Base-by-base conservation (phyloP, 1,139 yeast species). In the Candida sanyaensis region DNA sequence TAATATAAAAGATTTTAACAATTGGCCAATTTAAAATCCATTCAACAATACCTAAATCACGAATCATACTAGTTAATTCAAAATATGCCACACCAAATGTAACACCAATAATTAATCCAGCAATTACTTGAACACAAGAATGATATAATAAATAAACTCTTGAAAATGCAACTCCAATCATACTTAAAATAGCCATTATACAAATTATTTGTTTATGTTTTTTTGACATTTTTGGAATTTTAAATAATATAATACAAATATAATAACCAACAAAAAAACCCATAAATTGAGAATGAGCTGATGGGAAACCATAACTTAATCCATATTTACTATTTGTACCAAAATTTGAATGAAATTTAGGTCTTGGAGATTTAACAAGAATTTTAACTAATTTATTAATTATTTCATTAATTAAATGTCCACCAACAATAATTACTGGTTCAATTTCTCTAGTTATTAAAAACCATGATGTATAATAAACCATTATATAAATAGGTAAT, bases 221-320 rank as follows among this genome's bases (percentile, higher is more conserved):
- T 27, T 45, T 13, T 31, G 61, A 43, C 53, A 64, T 55, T 52
- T 56, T 60, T 8, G 54, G 56, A 38, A 73, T 60, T 53, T 66
- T 67, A 51, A 66, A 64, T 9, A 69, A 31, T 8, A 73, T 44
- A 10, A 66, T 62, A 54, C 89, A 73, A 7, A 77, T 62, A 48
- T 83, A 73, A 64, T 89, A 91, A 4, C 84, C 77, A 12, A 86
- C 80, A 58, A 87, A 84, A 65, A 84, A 93, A 1, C 96, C 95
- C 91, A 91, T 88, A 66, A 92, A 93, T 67, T 93, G 99, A 0
- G 97, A 84, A 65, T 93, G 99, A 1, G 98, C 97, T 48, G 93
- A 84, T 0, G 99, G 99, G 98, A 93, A 92, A 0, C 99, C 99
- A 64, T 86, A 90, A 1, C 89, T 87, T 46, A 84, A 73, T 40